Evolutionary conservation across 2,329 filamentous ascomycete genomes (phyloP), one percentile per base, ranked within the genome.

Genomic region (Remersonia thermophila): DNA sequence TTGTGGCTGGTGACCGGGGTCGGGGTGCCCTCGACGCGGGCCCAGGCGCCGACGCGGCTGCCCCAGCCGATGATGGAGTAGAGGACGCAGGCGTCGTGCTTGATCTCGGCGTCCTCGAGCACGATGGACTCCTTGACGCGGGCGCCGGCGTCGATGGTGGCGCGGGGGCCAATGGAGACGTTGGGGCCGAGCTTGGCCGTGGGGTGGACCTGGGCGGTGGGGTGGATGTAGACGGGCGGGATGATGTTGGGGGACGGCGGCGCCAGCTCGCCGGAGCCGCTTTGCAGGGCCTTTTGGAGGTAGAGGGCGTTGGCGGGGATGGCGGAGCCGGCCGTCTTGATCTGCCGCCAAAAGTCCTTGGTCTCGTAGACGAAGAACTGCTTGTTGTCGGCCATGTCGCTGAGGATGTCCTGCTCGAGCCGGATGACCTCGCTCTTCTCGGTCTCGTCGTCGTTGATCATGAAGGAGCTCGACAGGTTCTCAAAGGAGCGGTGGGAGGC

Each of bases 341-440:
- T 96, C 69, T 98, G 91, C 51, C 91, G 85, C 91, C 91, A 98
- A 62, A 98, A 98, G 60, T 96, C 91, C 66, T 93, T 93, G 47
- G 89, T 96, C 67, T 98, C 91, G 59, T 94, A 83, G 23, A 96
- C 91, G 62, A 86, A 96, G 69, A 98, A 98, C 60, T 91, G 84
- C 65, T 93, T 91, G 73, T 77, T 94, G 62, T 96, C 91, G 43
- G 91, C 89, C 53, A 96, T 77, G 54, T 96, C 89, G 35, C 86
- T 82, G 41, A 98, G 73, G 35, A 96, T 94, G 57, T 98, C 91
- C 65, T 96, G 91, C 66, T 98, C 91, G 38, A 98, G 73, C 36
- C 91, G 83, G 49, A 98, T 82, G 33, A 94, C 84, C 52, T 93
- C 80, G 55, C 77, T 89, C 62, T 81, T 80, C 60, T 74, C 70